Evolutionary conservation across 306 rosid species (phyloP), one percentile per base, ranked within the genome.

Genomic region (Dalbergia cultrata): DNA sequence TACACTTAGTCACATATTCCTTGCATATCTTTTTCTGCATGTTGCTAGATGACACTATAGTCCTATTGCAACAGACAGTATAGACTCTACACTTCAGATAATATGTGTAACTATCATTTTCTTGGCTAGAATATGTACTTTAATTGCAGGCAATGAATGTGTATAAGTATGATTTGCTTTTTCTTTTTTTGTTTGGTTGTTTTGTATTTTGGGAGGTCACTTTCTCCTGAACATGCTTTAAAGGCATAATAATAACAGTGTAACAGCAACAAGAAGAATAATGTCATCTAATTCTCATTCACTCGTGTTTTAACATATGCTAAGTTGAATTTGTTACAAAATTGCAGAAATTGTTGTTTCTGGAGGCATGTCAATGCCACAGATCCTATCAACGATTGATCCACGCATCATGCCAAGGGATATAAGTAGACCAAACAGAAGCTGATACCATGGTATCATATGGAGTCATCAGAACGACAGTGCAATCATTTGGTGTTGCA

Each of bases 321-420:
- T 54, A 2, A 10, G 70, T 74, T 72, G 62, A 22, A 34, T 72
- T 37, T 56, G 14, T 80, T 83, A 41, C 41, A 66, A 50, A 37
- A 74, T 82, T 83, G 88, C 97, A 93, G 98, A 93, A 83, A 93
- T 93, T 82, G 98, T 93, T 3, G 97, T 93, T 45, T 93, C 98
- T 21, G 97, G 97, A 70, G 98, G 98, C 86, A 93, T 93, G 98
- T 93, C 98, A 43, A 93, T 93, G 98, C 98, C 98, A 6, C 98
- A 91, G 81, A 82, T 88, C 62, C 86, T 91, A 74, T 90, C 93
- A 10, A 90, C 92, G 1, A 16, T 88, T 33, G 95, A 91, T 74
- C 39, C 93, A 60, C 87, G 81, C 33, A 57, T 78, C 53, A 66
- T 56, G 77, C 90, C 94, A 44, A 80, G 62, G 47, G 87, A 89